Percentiles rank a stretch among this genome's conserved stretches.
Evolutionary conservation across 2,329 filamentous ascomycete species (phyloP).

Genomic region (Calonectria hawksworthii): DNA sequence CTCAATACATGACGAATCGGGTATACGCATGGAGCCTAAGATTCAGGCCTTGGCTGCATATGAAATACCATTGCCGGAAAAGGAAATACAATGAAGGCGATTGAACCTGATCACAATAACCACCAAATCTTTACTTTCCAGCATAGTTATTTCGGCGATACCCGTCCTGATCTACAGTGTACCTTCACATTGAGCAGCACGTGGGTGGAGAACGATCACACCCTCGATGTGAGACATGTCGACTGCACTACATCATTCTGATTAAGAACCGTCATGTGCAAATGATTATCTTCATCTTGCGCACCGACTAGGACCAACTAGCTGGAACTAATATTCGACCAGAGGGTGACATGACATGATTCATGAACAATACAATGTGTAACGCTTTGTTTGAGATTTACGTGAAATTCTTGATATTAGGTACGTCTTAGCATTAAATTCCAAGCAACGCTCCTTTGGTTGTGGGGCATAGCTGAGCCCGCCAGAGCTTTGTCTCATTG

Average conservation of each 20-base stretch:
- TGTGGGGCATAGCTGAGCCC: slow-evolving; percentile 39
- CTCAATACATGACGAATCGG: neutral
- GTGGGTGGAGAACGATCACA: neutral
- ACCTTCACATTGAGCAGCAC: neutral
- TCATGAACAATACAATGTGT: neutral
- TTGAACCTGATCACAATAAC: neutral
- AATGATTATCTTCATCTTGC: neutral
- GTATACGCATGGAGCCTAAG: neutral
- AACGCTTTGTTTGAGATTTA: neutral
- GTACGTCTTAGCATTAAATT: slow-evolving; percentile 9
- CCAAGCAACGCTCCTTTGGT: slow-evolving; percentile 41
- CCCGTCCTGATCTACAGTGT: neutral
- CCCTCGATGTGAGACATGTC: neutral
- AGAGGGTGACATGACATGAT: neutral
- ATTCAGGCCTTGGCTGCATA: neutral
- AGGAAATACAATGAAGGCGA: neutral
- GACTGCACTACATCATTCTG: neutral
- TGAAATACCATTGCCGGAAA: neutral
- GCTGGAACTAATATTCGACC: neutral
- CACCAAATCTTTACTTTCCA: neutral
- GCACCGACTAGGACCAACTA: neutral
- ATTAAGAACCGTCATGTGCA: neutral
- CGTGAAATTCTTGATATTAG: neutral
- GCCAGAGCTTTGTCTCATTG: slow-evolving; percentile 61
- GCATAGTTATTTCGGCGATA: neutral